A percentile compares a stretch with the other conserved stretches of the same genome.
Conservation (phyloP, 2,329 filamentous ascomycete genomes). For the Fusarium sp. region DNA sequence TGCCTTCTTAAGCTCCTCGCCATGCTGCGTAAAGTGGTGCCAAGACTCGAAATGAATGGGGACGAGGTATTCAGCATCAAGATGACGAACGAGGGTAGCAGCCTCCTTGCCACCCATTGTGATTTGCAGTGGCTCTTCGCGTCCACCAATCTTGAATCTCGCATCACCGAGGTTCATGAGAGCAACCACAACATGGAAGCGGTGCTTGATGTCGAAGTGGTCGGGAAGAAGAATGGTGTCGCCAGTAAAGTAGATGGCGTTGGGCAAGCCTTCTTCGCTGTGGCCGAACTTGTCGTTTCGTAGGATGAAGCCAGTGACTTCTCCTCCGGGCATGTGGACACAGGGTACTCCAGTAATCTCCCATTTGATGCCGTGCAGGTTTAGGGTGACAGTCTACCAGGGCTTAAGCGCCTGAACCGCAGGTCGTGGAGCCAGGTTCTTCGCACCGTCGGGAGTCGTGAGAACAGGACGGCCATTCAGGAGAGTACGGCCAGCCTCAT, state of each 20-base stretch:
- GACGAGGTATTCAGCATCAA: neutral
- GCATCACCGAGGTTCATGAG: neutral
- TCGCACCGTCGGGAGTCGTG: neutral
- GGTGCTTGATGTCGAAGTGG: neutral
- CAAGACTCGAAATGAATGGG: neutral
- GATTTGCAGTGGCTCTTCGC: neutral
- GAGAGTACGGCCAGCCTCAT: neutral
- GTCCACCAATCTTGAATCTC: neutral
- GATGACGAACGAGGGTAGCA: neutral
- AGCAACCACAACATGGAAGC: neutral
- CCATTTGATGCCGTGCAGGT: neutral
- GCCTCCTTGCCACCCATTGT: neutral
- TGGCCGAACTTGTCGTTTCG: neutral
- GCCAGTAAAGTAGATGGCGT: neutral
- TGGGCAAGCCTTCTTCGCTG: neutral
- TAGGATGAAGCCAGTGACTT: conserved; percentile 4
- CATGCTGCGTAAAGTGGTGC: neutral
- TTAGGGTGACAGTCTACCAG: neutral
- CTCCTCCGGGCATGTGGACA: neutral
- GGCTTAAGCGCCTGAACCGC: neutral
- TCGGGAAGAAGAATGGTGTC: neutral
- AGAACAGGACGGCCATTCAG: neutral
- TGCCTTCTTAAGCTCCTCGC: neutral
- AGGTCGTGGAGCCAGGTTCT: neutral
- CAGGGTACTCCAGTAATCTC: neutral